phyloP scores from a whole-genome alignment of 345 rosid genomes.

The Eucalyptus melliodora region DNA sequence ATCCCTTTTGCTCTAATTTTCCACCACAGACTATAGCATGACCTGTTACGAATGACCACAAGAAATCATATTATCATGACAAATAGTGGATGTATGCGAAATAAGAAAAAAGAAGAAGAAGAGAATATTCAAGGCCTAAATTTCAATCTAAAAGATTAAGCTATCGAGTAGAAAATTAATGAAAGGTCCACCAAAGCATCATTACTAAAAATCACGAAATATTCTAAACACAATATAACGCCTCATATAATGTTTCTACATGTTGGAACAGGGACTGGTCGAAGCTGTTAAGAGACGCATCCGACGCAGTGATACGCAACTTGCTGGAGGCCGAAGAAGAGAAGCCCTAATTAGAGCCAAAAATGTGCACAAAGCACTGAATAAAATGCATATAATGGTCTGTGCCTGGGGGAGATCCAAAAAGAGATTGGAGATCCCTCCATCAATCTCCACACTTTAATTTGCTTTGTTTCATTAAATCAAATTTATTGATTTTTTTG shows the following conservation, averaged over 20 bases:
- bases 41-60: not conserved
- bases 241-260: not conserved
- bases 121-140: not conserved
- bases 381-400: not conserved
- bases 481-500: not conserved
- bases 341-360: not conserved
- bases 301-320: slow-evolving; percentile 57
- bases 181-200: not conserved
- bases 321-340: slow-evolving; percentile 43
- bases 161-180: not conserved
- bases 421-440: not conserved
- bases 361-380: not conserved
- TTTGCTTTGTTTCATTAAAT: not conserved
- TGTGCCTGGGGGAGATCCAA: not conserved
- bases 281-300: slow-evolving; percentile 41
- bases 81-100: not conserved
- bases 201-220: not conserved
- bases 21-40: not conserved
- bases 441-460: not conserved
- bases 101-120: not conserved
- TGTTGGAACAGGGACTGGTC: slow-evolving; percentile 66
- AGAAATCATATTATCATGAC: not conserved
- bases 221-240: not conserved
- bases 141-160: not conserved
- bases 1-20: not conserved